Conservation (phyloP, 2,329 filamentous ascomycete genomes). For the Calonectria hawksworthii region DNA sequence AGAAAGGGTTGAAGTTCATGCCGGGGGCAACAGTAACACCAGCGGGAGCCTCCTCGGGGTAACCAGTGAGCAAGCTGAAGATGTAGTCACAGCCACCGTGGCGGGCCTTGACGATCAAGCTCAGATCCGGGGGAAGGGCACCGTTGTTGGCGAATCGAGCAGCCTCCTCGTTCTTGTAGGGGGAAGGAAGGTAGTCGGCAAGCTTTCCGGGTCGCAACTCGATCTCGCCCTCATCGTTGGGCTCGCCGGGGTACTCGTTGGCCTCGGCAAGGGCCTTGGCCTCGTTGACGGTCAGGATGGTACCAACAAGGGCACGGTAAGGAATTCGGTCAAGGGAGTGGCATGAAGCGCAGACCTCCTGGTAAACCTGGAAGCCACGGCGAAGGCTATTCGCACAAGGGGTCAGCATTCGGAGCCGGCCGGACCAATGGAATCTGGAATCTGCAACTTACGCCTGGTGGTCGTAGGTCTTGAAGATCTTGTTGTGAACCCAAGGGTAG, state of each 20-base stretch:
- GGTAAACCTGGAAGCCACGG: slow-evolving; percentile 99
- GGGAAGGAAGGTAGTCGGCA: slow-evolving; percentile 93
- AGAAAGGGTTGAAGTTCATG: slow-evolving; percentile 99
- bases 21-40: slow-evolving; percentile 88
- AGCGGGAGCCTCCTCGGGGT: slow-evolving; percentile 95
- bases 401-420: slow-evolving; percentile 32
- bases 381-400: slow-evolving; percentile 76
- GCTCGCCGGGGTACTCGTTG: slow-evolving; percentile 98
- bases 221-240: slow-evolving; percentile 97
- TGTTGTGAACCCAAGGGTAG: slow-evolving; percentile 96
- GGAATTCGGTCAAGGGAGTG: slow-evolving; percentile 96
- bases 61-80: slow-evolving; percentile 96
- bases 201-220: slow-evolving; percentile 99
- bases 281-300: slow-evolving; percentile 95
- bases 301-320: slow-evolving; percentile 92
- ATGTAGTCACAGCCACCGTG: slow-evolving; percentile 99
- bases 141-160: slow-evolving; percentile 98
- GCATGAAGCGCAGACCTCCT: slow-evolving; percentile 97
- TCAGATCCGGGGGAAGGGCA: slow-evolving; percentile 96
- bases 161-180: slow-evolving; percentile 99
- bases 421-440: slow-evolving; percentile 25
- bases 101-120: slow-evolving; percentile 95
- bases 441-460: slow-evolving; percentile 88
- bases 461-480: slow-evolving; percentile 96
- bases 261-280: slow-evolving; percentile 97